Base-by-base conservation (phyloP, 371 early-diverging fungal genomes). In the Mortierella sp. region DNA sequence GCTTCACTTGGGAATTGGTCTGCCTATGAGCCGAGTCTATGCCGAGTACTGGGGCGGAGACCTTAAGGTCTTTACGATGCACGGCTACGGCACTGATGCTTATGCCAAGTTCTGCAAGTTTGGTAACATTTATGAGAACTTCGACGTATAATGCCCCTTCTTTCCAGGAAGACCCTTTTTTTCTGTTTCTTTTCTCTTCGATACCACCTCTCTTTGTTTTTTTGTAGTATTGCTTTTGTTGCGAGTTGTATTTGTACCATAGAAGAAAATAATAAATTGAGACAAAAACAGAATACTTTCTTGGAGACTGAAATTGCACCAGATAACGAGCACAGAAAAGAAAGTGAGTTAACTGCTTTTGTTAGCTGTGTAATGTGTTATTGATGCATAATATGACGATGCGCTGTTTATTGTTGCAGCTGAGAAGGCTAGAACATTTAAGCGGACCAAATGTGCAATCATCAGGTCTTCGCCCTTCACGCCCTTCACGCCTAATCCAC, bases 1-100 rank as follows among this genome's bases (percentile, higher is more conserved):
- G 38, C 71, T 92, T 77, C 91, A 94, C 65, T 86, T 97, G 70
- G 98, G 98, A 9, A 92, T 98, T 73, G 98, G 98, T 0, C 87
- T 97, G 79, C 96, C 96, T 0, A 94, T 98, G 95, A 92, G 94
- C 63, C 88, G 94, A 52, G 95, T 96, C 21, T 97, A 96, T 86
- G 96, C 96, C 31, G 94, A 96, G 89, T 96, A 95, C 78, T 96
- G 96, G 96, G 95, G 95, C 28, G 96, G 96, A 31, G 90, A 91
- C 58, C 88, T 98, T 42, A 92, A 91, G 47, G 88, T 97, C 21
- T 90, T 91, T 70, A 91, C 94, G 1, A 91, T 97, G 93, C 93
- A 96, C 54, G 97, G 97, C 10, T 96, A 92, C 79, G 98, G 97
- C 24, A 95, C 96, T 28, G 98, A 98, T 87, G 96, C 95, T 0